Evolutionary conservation across 2,329 filamentous ascomycete species (phyloP), one percentile per base, ranked within the genome.

Genomic region (Arthrobotrys sphaeroides): DNA sequence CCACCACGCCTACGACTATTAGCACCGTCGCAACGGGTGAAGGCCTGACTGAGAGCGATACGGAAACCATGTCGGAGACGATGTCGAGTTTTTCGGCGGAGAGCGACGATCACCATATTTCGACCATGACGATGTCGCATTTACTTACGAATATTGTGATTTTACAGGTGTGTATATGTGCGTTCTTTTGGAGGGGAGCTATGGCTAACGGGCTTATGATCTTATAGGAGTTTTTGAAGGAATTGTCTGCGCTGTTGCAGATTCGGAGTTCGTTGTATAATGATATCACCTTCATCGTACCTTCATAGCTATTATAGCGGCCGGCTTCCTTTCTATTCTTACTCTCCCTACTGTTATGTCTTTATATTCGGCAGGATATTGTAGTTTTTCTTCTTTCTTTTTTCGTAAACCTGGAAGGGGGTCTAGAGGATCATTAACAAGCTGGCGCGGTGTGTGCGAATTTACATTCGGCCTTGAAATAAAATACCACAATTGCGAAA

Each of bases 91-190:
- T 76, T 7, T 78, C 80, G 7, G 81, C 82, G 51, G 78, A 78
- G 3, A 79, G 78, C 22, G 79, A 77, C 10, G 73, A 77, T 2
- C 74, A 78, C 3, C 70, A 67, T n/a, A 45, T 74, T 38, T 83
- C 82, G 55, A 85, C 85, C 7, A 90, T 89, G 5, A 92, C 90
- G 5, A 87, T 95, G 3, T 92, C 90, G 42, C 91, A 94, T 81
- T 84, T 94, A 9, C 84, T 95, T 77, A 94, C 91, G 4, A 95
- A 94, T 81, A 88, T 91, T 42, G 88, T 94, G 70, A 87, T 94
- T 59, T 84, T 93, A 69, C 92, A 95, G 81, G 79, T 79, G 73
- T 33, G 72, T 78, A 45, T 47, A 43, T 13, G 51, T 38, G 18
- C 12, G n/a, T n/a, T n/a, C n/a, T 53, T 64, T 26, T 36, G 6